These are phyloP conservation scores for Phytophthora sansomeana DNA, from an alignment of 352 stramenopile species.

Conservation along the genomic window DNA sequence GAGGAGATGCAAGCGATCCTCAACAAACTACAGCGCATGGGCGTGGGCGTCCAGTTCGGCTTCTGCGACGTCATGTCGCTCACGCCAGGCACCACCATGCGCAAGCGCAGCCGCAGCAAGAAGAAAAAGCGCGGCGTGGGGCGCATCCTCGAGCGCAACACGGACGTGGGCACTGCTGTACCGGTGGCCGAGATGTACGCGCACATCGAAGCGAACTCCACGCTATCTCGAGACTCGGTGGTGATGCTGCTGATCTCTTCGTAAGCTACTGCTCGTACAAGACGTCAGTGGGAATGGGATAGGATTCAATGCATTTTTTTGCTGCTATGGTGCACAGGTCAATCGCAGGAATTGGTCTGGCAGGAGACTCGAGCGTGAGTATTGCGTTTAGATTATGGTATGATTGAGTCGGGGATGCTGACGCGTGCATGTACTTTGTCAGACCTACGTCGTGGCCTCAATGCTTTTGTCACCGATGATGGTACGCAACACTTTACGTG, in stretches of 20 bases:
- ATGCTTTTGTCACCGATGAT: slow-evolving; percentile 91
- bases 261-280: slow-evolving; percentile 37
- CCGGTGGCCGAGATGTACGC: slow-evolving; percentile 90
- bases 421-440: slow-evolving; percentile 2
- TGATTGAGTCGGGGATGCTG: neutral
- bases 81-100: slow-evolving; percentile 84
- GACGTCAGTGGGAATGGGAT: neutral
- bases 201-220: slow-evolving; percentile 85
- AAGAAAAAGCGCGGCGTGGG: slow-evolving; percentile 72
- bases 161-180: slow-evolving; percentile 82
- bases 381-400: neutral
- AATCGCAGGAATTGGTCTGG: slow-evolving; percentile 82
- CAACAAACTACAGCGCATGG: slow-evolving; percentile 83
- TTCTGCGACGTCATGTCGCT: slow-evolving; percentile 92
- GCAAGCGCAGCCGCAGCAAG: slow-evolving; percentile 50
- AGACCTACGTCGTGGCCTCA: slow-evolving; percentile 88
- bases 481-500: slow-evolving; percentile 39
- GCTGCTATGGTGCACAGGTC: slow-evolving; percentile 45
- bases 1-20: slow-evolving; percentile 86
- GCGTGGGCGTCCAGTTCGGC: slow-evolving; percentile 85
- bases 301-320: slow-evolving; percentile 7
- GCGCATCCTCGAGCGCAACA: slow-evolving; percentile 79
- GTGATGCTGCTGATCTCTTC: slow-evolving; percentile 89
- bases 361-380: slow-evolving; percentile 72
- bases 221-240: slow-evolving; percentile 82